Percentiles rank a stretch among this genome's conserved stretches.
phyloP scores from a whole-genome alignment of 768 basidiomycete species.

The Pleurotus djamor region DNA sequence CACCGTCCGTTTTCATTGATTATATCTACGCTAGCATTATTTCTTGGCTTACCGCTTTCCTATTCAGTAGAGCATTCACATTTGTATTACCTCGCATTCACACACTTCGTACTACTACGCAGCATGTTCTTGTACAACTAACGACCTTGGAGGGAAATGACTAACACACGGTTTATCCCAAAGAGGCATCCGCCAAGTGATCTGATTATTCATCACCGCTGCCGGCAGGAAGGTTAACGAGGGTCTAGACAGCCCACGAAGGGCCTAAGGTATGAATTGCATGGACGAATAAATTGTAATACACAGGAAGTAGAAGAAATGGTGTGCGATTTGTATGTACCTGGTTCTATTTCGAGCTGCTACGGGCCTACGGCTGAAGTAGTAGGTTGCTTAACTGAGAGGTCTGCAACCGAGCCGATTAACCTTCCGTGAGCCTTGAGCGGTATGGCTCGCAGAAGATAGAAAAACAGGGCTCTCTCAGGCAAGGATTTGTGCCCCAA shows the following conservation, averaged over 20 bases:
- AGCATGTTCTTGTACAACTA: not conserved
- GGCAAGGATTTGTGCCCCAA: too few species aligned
- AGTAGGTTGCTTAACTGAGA: not conserved
- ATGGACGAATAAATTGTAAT: too few species aligned
- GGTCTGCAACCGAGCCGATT: not conserved
- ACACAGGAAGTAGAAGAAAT: not conserved
- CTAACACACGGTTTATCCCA: not conserved
- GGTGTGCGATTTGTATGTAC: not conserved
- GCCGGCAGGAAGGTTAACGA: not conserved
- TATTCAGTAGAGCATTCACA: slow-evolving; percentile 1
- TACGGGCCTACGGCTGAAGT: not conserved
- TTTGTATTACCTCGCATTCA: not conserved
- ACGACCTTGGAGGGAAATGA: slow-evolving; percentile 4
- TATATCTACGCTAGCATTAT: not conserved
- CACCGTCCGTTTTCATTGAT: not conserved
- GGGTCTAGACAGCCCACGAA: not conserved
- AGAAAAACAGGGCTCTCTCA: too few species aligned
- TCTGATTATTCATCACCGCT: not conserved
- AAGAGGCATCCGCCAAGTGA: too few species aligned
- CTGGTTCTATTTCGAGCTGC: not conserved
- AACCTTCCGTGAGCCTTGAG: too few species aligned
- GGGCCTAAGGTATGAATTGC: not conserved
- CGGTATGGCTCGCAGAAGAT: too few species aligned
- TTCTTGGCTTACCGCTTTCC: not conserved
- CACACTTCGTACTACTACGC: slow-evolving; percentile 1